Conservation (phyloP, 2,329 filamentous ascomycete genomes). For the Scopulariopsis brevicaulis region DNA sequence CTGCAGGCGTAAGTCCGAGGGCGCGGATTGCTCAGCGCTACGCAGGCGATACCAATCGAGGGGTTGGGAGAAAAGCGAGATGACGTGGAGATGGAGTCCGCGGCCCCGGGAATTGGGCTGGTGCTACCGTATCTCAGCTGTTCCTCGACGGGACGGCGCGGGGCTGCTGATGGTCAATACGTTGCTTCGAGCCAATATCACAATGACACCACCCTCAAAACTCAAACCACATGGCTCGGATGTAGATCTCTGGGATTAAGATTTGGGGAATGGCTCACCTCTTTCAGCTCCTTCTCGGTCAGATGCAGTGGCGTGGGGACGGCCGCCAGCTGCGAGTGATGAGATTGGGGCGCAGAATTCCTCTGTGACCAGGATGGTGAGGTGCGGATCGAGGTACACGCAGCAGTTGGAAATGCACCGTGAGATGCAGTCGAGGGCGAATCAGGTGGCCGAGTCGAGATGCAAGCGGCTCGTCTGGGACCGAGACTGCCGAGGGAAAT, state of each 20-base stretch:
- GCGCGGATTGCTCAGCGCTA: background rate
- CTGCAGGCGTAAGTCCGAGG: background rate
- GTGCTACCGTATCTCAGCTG: background rate
- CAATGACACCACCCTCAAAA: background rate
- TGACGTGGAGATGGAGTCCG: background rate
- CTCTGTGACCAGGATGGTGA: background rate
- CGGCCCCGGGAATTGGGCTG: background rate
- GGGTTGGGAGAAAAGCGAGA: background rate
- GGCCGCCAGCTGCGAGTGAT: background rate
- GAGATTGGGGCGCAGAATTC: background rate
- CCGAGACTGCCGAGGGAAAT: background rate
- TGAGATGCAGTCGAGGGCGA: slow-evolving; percentile 2
- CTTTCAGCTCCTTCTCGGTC: background rate
- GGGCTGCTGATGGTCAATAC: background rate
- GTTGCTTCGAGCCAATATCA: background rate
- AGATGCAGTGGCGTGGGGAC: background rate
- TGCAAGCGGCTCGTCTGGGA: slow-evolving; percentile 5
- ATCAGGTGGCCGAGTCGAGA: background rate
- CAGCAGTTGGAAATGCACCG: background rate
- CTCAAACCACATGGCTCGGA: background rate
- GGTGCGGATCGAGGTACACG: slow-evolving; percentile 1
- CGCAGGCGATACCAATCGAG: background rate
- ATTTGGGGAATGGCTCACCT: background rate
- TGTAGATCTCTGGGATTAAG: background rate
- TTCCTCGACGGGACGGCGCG: background rate